These are phyloP conservation scores for Chlorella sorokiniana DNA, from an alignment of 139 green algal genomes.

Conservation along the genomic window DNA sequence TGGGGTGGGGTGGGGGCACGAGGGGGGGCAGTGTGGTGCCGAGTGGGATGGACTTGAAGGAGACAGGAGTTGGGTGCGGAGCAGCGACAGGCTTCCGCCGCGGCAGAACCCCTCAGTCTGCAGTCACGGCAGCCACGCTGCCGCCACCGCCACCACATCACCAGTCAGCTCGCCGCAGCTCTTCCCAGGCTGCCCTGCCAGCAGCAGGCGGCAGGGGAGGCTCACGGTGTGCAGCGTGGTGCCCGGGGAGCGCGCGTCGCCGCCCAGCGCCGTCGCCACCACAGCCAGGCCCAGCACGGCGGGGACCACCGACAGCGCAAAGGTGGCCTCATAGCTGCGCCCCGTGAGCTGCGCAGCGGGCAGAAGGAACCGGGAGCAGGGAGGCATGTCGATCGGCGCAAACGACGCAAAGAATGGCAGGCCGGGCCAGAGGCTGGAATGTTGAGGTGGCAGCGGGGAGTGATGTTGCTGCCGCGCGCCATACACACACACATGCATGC, in stretches of 20 bases:
- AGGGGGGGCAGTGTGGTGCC: too few relatives aligned
- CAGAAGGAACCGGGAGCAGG: not conserved
- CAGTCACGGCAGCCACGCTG: too few relatives aligned
- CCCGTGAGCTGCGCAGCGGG: constrained; percentile 59
- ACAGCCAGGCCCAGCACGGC: constrained; percentile 63
- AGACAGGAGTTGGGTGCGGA: too few relatives aligned
- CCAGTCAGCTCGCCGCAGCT: too few relatives aligned
- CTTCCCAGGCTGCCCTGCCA: not conserved
- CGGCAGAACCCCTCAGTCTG: too few relatives aligned
- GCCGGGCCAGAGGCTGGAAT: too few relatives aligned
- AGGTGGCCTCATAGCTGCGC: constrained; percentile 75
- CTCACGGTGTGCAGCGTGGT: not conserved
- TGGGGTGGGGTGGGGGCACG: too few relatives aligned
- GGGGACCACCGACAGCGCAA: constrained; percentile 66
- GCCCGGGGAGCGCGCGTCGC: not conserved
- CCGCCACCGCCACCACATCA: too few relatives aligned
- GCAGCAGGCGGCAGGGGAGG: not conserved
- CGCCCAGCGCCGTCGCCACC: constrained; percentile 19
- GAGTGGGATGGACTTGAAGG: too few relatives aligned
- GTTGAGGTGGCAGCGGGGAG: not conserved
- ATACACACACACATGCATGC: too few relatives aligned
- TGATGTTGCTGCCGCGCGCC: not conserved
- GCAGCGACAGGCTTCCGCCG: too few relatives aligned
- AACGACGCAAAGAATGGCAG: not conserved
- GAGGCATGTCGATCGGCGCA: not conserved